Evolutionary conservation across 1,284 basidiomycete species (phyloP).

Genomic region (Chondrostereum purpureum): DNA sequence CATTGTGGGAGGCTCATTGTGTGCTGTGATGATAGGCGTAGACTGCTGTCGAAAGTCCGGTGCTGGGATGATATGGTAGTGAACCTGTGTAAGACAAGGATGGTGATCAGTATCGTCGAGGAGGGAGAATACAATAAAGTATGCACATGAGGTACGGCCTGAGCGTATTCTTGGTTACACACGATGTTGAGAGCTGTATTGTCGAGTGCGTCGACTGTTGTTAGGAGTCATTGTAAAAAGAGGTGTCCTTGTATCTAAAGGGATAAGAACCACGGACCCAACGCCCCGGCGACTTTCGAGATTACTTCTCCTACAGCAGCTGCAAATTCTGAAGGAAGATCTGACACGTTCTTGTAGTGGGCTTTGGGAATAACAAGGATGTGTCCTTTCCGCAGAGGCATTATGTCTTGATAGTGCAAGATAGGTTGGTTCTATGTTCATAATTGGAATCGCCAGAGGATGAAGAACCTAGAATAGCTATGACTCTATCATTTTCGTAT

Average conservation of each 20-base stretch:
- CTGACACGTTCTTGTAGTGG: conserved; percentile 56
- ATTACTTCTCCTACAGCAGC: conserved; percentile 53
- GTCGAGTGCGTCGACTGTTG: conserved; percentile 38
- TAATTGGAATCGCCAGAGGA: conserved; percentile 5
- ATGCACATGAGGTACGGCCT: conserved; percentile 72
- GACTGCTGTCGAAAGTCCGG: conserved; percentile 31
- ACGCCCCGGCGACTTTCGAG: conserved; percentile 52
- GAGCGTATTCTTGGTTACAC: conserved; percentile 77
- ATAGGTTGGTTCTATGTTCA: no score
- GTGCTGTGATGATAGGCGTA: neutral
- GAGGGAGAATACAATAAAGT: no score
- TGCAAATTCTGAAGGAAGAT: conserved; percentile 56
- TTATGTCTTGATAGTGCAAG: conserved; percentile 45
- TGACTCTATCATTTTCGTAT: conserved; percentile 59
- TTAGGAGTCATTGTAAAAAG: conserved; percentile 3
- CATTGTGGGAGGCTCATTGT: conserved; percentile 27
- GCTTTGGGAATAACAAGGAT: conserved; percentile 63
- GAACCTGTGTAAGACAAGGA: conserved; percentile 44
- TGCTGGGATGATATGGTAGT: conserved; percentile 76
- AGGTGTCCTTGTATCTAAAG: conserved; percentile 9
- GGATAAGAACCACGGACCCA: conserved; percentile 22
- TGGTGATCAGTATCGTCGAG: no score
- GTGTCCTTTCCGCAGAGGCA: conserved; percentile 63
- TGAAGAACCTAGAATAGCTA: conserved; percentile 59
- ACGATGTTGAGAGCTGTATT: conserved; percentile 69